phyloP scores from a whole-genome alignment of 2,329 filamentous ascomycete species.

The Lasiodiplodia gonubiensis region DNA sequence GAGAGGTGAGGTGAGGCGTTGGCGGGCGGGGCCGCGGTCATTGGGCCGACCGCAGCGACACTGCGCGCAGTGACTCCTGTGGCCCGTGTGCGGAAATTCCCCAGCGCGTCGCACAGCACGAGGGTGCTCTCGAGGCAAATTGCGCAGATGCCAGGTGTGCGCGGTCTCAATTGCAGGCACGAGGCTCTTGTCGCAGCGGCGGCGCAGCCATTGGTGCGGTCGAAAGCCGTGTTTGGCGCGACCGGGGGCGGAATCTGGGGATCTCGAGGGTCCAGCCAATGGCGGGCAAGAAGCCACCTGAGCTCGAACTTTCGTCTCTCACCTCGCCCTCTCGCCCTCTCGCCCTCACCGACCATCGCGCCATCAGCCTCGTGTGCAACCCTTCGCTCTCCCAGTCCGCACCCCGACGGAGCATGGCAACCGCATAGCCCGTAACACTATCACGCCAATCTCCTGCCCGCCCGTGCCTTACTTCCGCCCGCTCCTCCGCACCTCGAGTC shows the following conservation, averaged over 20 bases:
- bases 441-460: neutral
- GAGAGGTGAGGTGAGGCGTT: constrained; percentile 53
- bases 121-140: neutral
- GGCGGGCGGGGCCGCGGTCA: constrained; percentile 31
- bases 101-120: constrained; percentile 12
- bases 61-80: constrained; percentile 12
- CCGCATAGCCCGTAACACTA: neutral
- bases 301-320: constrained; percentile 23
- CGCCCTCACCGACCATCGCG: constrained; percentile 6
- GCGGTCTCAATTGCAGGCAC: constrained; percentile 4
- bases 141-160: constrained; percentile 13
- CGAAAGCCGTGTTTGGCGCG: neutral
- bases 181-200: neutral
- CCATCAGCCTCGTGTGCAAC: constrained; percentile 9
- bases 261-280: constrained; percentile 22
- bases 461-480: constrained; percentile 27
- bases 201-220: neutral
- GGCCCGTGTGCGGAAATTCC: constrained; percentile 44
- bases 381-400: neutral
- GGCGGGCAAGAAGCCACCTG: constrained; percentile 24
- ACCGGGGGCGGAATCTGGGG: constrained; percentile 12
- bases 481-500: neutral
- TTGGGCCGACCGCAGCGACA: constrained; percentile 44
- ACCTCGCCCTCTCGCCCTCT: constrained; percentile 9
- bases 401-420: constrained; percentile 7